A percentile compares a stretch with the other conserved stretches of the same genome.
phyloP scores from a whole-genome alignment of 345 rosid species.

The Salix koriyanagi region DNA sequence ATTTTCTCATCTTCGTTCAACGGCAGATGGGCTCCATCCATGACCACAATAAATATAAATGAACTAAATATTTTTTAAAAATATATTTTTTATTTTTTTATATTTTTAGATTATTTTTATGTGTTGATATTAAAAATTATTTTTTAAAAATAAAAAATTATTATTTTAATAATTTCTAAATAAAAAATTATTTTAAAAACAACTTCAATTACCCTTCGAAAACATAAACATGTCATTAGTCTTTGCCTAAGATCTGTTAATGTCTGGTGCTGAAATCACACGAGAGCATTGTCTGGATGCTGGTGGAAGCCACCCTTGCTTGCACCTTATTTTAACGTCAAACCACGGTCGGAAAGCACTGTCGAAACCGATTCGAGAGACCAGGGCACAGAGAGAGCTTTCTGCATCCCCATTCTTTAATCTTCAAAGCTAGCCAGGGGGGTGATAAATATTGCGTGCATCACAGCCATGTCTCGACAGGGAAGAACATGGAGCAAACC shows the following conservation, averaged over 20 bases:
- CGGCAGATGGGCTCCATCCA: slow-evolving; percentile 4
- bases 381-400: neutral
- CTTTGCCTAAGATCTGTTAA: neutral
- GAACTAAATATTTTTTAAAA: neutral
- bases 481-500: slow-evolving; percentile 16
- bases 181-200: too few species aligned
- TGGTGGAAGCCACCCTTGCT: slow-evolving; percentile 15
- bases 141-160: too few species aligned
- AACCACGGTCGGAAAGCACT: neutral
- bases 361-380: neutral
- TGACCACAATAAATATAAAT: neutral
- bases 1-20: neutral
- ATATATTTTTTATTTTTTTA: too few species aligned
- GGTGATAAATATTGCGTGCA: slow-evolving; percentile 8
- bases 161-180: too few species aligned
- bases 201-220: neutral
- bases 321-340: neutral
- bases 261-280: slow-evolving; percentile 3
- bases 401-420: neutral
- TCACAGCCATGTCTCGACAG: slow-evolving; percentile 15
- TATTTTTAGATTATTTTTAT: too few species aligned
- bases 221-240: neutral
- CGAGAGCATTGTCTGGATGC: neutral
- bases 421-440: slow-evolving; percentile 1
- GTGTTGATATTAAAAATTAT: too few species aligned